Evolutionary conservation across 768 basidiomycete species (phyloP).

Genomic region (Podaxis pistillaris): DNA sequence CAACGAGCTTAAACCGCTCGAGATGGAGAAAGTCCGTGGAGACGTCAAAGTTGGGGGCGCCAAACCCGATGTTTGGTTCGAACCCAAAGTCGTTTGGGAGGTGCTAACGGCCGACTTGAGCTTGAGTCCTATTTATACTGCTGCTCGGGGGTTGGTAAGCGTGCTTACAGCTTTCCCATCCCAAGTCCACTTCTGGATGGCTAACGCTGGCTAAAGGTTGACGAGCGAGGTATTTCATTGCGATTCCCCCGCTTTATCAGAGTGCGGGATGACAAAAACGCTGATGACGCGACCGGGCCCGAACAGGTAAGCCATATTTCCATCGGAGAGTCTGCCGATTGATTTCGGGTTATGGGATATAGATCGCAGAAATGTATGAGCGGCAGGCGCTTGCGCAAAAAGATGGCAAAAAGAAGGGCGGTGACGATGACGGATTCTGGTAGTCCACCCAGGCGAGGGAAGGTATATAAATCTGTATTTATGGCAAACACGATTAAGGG

Average conservation of each 20-base stretch:
- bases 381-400: slow-evolving; percentile 81
- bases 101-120: slow-evolving; percentile 96
- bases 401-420: slow-evolving; percentile 68
- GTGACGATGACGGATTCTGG: slow-evolving; percentile 81
- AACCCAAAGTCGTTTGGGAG: slow-evolving; percentile 97
- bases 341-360: slow-evolving; percentile 5
- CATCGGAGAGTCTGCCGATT: background rate
- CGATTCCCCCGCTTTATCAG: slow-evolving; percentile 95
- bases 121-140: slow-evolving; percentile 95
- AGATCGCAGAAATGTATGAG: slow-evolving; percentile 96
- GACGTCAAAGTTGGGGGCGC: slow-evolving; percentile 90
- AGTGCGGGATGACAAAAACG: slow-evolving; percentile 88
- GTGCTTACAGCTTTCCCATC: slow-evolving; percentile 24
- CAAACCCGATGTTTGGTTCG: slow-evolving; percentile 98
- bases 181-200: background rate
- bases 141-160: slow-evolving; percentile 80
- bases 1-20: slow-evolving; percentile 78
- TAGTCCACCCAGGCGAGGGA: slow-evolving; percentile 29
- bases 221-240: slow-evolving; percentile 90
- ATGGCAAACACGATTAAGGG: slow-evolving; percentile 19
- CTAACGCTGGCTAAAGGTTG: slow-evolving; percentile 47
- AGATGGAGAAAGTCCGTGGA: slow-evolving; percentile 64
- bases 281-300: slow-evolving; percentile 89
- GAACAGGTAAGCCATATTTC: slow-evolving; percentile 68
- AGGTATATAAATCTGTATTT: slow-evolving; percentile 23